Evolutionary conservation across 495 filamentous ascomycete genomes (phyloP), one percentile per base, ranked within the genome.

Genomic region (Umbilicaria muhlenbergii): DNA sequence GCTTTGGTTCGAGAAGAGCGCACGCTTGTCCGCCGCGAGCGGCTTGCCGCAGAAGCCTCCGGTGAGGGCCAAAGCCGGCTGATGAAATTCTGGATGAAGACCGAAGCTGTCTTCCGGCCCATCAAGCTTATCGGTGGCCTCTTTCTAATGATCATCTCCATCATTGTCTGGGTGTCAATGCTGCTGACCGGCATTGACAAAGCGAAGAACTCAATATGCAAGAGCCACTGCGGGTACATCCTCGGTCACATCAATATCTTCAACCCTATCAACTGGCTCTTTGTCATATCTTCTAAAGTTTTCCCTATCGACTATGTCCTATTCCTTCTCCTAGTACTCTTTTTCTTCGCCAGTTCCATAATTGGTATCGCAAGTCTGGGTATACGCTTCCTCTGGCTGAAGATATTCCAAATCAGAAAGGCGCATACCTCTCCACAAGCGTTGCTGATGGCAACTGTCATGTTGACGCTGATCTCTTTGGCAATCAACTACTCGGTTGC

Each of bases 131-230:
- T 95, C 18, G 80, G 83, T 12, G 92, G 91, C 14, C 70, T 94
- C 42, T 42, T 93, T 6, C 64, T 95, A 14, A 65, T 94, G 2
- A 44, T 80, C 14, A 46, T 93, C 19, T 65, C 81, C 8, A 58
- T 94, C 24, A 43, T 88, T 16, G 70, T 86, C 48, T 94, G 86
- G 77, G 69, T 79, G 8, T 89, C 82, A 24, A 98, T 96, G 92
- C 73, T 96, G 43, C 77, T 96, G 54, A 98, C 89, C 0, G 78
- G 78, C 47, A 88, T 95, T 57, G 91, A 98, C 69, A 96, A 98
- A 63, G 83, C 86, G 14, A 86, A 80, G 52, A 95, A 96, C 62
- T 94, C 86, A 0, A 59, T 91, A 49, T 98, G 91, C 75, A 86
- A 88, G 58, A 68, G 75, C 42, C 75, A 76, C 52, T 98, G 91